Conservation (phyloP, 345 rosid genomes). For the Sonneratia alba region DNA sequence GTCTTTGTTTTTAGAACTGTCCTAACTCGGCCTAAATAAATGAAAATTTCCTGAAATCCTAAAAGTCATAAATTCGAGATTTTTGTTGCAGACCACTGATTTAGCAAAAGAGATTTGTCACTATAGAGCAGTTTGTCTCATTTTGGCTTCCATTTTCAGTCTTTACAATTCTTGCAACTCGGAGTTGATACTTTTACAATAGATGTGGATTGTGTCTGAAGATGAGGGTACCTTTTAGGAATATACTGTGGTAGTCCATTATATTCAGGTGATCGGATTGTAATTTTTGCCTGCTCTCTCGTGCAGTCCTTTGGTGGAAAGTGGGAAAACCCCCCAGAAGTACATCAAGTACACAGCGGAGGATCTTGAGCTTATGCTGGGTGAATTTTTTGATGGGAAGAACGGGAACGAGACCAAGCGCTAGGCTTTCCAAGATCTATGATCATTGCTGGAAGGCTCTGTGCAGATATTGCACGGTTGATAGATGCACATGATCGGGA, state of each 20-base stretch:
- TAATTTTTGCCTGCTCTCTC: conserved; percentile 2
- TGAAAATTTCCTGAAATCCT: neutral
- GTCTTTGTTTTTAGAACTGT: neutral
- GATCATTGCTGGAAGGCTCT: neutral
- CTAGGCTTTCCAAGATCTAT: conserved; percentile 12
- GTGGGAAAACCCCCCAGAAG: conserved; percentile 72
- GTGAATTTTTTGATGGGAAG: conserved; percentile 92
- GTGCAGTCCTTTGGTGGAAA: conserved; percentile 80
- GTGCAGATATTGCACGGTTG: neutral
- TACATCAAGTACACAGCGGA: conserved; percentile 74
- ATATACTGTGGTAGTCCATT: neutral
- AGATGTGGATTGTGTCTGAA: neutral
- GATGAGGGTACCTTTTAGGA: neutral
- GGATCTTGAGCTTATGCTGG: conserved; percentile 87
- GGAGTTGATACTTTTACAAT: too few species aligned
- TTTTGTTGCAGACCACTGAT: neutral
- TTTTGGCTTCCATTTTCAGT: neutral
- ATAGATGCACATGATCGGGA: neutral
- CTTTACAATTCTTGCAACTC: too few species aligned
- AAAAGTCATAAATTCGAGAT: neutral
- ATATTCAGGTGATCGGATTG: neutral
- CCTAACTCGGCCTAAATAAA: neutral
- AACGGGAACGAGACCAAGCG: conserved; percentile 60
- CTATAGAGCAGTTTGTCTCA: neutral
- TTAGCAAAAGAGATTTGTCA: neutral